Evolutionary conservation across 2,329 filamentous ascomycete species (phyloP).

Genomic region (Microdochium nivale): DNA sequence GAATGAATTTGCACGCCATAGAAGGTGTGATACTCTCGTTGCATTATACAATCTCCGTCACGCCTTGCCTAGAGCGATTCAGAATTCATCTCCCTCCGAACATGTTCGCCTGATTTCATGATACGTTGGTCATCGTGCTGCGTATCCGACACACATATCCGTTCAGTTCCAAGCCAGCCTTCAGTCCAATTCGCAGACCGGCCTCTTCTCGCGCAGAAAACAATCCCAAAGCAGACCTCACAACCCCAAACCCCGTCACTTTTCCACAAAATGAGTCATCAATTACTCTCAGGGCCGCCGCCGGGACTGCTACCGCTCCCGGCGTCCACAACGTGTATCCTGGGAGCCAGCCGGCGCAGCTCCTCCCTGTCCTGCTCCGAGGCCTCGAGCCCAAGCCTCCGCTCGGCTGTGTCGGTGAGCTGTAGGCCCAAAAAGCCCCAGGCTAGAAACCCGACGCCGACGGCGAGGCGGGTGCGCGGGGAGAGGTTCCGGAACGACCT

Average conservation of each 20-base stretch:
- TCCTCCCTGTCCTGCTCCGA: not conserved
- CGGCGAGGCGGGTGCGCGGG: not conserved
- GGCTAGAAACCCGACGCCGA: not conserved
- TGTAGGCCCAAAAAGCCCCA: not conserved
- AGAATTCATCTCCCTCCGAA: too few relatives aligned
- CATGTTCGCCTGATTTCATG: too few relatives aligned
- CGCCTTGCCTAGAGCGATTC: too few relatives aligned
- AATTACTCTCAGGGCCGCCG: not conserved
- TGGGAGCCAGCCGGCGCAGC: not conserved
- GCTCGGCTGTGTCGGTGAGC: not conserved
- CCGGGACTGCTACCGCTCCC: not conserved
- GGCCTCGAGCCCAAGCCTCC: not conserved
- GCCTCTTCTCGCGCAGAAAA: too few relatives aligned
- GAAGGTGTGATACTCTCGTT: too few relatives aligned
- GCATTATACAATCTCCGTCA: too few relatives aligned
- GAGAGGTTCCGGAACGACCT: not conserved
- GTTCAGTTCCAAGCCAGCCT: too few relatives aligned
- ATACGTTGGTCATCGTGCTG: too few relatives aligned
- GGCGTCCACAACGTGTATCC: not conserved
- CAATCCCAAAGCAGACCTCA: too few relatives aligned
- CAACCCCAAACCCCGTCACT: not conserved
- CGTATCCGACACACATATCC: too few relatives aligned
- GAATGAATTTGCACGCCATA: too few relatives aligned
- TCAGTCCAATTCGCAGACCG: too few relatives aligned
- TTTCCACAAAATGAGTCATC: not conserved